Evolutionary conservation across 2,329 filamentous ascomycete genomes (phyloP).

Genomic region (Cercospora sesami): DNA sequence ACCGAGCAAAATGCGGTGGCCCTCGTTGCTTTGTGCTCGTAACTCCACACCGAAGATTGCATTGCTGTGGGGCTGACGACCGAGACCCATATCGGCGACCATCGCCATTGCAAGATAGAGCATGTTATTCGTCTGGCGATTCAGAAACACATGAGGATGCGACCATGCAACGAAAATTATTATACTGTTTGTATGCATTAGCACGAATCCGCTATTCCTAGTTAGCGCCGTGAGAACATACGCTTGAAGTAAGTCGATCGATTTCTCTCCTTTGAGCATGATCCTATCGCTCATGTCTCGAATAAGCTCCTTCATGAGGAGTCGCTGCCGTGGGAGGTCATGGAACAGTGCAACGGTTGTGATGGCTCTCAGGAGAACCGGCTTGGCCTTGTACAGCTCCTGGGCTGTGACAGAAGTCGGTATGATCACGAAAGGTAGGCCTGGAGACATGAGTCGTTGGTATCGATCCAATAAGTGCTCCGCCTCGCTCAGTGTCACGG

Average conservation of each 20-base stretch:
- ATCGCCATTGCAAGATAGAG: conserved; percentile 36
- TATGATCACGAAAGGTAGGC: conserved; percentile 34
- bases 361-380: conserved; percentile 36
- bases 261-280: conserved; percentile 37
- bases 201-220: conserved; percentile 20
- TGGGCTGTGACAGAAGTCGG: conserved; percentile 25
- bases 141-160: conserved; percentile 36
- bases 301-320: conserved; percentile 33
- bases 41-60: conserved; percentile 4
- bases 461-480: conserved; percentile 34
- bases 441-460: conserved; percentile 31
- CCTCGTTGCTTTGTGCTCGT: conserved; percentile 27
- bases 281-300: conserved; percentile 35
- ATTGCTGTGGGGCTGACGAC: conserved; percentile 29
- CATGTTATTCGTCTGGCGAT: conserved; percentile 34
- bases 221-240: background rate
- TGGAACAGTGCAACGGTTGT: conserved; percentile 34
- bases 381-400: conserved; percentile 30
- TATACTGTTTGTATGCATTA: conserved; percentile 25
- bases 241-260: conserved; percentile 34
- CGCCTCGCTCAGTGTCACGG: conserved; percentile 31
- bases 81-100: conserved; percentile 33
- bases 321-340: conserved; percentile 33
- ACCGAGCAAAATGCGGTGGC: conserved; percentile 32
- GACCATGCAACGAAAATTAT: conserved; percentile 17